Evolutionary conservation across 2,329 filamentous ascomycete genomes (phyloP), one percentile per base, ranked within the genome.

Genomic region (Colletotrichum sp.): DNA sequence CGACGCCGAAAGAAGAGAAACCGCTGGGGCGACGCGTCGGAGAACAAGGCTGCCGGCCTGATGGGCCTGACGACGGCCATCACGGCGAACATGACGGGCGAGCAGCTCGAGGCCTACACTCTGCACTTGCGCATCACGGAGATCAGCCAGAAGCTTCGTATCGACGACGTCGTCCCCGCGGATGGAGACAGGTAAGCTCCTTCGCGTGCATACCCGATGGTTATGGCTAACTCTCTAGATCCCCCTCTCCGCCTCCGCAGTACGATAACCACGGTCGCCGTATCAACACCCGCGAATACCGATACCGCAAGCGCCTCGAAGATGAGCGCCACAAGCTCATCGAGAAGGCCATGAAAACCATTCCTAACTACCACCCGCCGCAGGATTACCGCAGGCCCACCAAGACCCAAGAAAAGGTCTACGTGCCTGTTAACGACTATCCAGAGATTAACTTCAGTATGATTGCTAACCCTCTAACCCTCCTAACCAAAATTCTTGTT

Each of bases 371-470:
- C 86, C 96, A 98, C 85, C 97, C 97, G 82, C 97, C 97, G 75
- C 95, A 96, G 90, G 97, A 99, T 86, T 99, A 99, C 87, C 95
- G 97, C 86, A 95, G 97, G 82, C 97, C 97, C 77, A 98, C 96
- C 85, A 99, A 99, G 94, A 99, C 97, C 84, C 97, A 99, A 88
- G 97, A 99, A 91, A 99, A 99, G 91, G 97, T 99, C 94, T 99
- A 99, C 86, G 97, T 99, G 86, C 97, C 97, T 85, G 97, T 99
- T 89, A 99, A 99, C 92, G 97, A 99, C 88, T 99, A 99, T 87
- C 97, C 97, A 91, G 97, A 99, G 88, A 98, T 99, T 93, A 99
- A 99, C 94, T 99, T 99, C 95, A 99, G 97, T 99, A 98, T 96
- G 96, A 96, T 97, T 96, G 94, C 96, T 98, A 98, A 98, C 95